A percentile compares a stretch with the other conserved stretches of the same genome.
Evolutionary conservation across 257 asterid species (phyloP).

Genomic region (Solanum ossicruentum): DNA sequence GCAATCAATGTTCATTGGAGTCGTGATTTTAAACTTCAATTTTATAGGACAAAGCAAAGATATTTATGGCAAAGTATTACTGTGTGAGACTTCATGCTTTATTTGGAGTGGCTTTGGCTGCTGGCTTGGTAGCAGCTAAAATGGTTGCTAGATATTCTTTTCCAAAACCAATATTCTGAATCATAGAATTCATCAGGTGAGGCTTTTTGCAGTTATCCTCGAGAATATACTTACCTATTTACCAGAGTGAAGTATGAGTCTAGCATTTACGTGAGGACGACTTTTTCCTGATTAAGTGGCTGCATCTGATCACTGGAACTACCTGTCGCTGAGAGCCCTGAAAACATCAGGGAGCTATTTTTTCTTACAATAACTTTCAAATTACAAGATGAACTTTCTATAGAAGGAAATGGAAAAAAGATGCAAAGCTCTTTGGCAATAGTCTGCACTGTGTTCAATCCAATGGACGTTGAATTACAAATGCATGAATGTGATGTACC

Average conservation of each 20-base stretch:
- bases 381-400: not conserved
- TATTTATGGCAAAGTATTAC: slow-evolving; percentile 68
- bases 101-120: slow-evolving; percentile 63
- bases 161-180: slow-evolving; percentile 19
- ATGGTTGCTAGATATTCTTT: slow-evolving; percentile 28
- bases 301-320: not conserved
- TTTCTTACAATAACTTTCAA: not conserved
- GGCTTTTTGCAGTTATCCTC: not conserved
- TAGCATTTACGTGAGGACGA: not conserved
- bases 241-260: not conserved
- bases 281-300: not conserved
- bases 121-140: slow-evolving; percentile 58
- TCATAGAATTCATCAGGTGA: not conserved
- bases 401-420: not conserved
- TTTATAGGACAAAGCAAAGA: slow-evolving; percentile 46
- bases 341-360: not conserved
- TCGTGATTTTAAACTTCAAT: not conserved
- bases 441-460: not conserved
- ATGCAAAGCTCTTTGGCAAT: not conserved
- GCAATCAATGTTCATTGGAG: not conserved
- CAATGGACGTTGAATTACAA: not conserved
- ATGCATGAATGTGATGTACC: not conserved
- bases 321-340: not conserved
- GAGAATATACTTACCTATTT: not conserved
- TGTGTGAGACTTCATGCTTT: slow-evolving; percentile 65